A percentile compares a stretch with the other conserved stretches of the same genome.
Evolutionary conservation across 2,329 filamentous ascomycete genomes (phyloP).

Genomic region (Nothophoma quercina): DNA sequence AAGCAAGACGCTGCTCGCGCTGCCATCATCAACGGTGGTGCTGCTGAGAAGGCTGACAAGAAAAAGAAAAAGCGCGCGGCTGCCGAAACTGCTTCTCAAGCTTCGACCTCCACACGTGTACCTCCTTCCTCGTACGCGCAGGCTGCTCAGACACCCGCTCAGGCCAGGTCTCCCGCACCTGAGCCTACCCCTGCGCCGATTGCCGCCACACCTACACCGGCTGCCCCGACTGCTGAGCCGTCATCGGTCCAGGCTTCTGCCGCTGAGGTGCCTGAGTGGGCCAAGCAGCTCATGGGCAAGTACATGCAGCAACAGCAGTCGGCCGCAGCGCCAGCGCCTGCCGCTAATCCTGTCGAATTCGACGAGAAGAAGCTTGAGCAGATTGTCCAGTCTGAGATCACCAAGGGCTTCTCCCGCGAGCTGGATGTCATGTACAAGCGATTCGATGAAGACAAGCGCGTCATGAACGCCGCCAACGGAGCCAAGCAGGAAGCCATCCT

Average conservation of each 20-base stretch:
- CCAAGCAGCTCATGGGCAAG: slow-evolving; percentile 45
- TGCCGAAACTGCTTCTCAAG: slow-evolving; percentile 58
- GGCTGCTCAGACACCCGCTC: slow-evolving; percentile 45
- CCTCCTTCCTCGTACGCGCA: slow-evolving; percentile 52
- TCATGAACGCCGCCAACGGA: slow-evolving; percentile 67
- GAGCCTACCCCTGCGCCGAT: slow-evolving; percentile 19
- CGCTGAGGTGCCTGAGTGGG: slow-evolving; percentile 46
- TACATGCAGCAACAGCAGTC: slow-evolving; percentile 35
- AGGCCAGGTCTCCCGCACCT: slow-evolving; percentile 41
- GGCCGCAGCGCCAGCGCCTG: slow-evolving; percentile 20
- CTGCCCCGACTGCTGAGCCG: slow-evolving; percentile 12
- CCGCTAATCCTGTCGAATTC: slow-evolving; percentile 25
- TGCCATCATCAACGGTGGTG: slow-evolving; percentile 51
- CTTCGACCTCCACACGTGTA: slow-evolving; percentile 29
- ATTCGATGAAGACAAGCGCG: slow-evolving; percentile 73
- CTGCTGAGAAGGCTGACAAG: slow-evolving; percentile 52
- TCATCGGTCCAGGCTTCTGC: slow-evolving; percentile 29
- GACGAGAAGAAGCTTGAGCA: slow-evolving; percentile 64
- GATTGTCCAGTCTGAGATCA: slow-evolving; percentile 58
- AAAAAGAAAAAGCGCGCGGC: slow-evolving; percentile 74
- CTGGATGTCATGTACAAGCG: slow-evolving; percentile 65
- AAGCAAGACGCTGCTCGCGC: slow-evolving; percentile 52
- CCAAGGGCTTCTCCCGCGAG: slow-evolving; percentile 55
- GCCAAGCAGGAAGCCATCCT: slow-evolving; percentile 75
- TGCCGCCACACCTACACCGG: slow-evolving; percentile 12